These are phyloP conservation scores for Mycena crocata DNA, from an alignment of 768 basidiomycete species.

Conservation along the genomic window DNA sequence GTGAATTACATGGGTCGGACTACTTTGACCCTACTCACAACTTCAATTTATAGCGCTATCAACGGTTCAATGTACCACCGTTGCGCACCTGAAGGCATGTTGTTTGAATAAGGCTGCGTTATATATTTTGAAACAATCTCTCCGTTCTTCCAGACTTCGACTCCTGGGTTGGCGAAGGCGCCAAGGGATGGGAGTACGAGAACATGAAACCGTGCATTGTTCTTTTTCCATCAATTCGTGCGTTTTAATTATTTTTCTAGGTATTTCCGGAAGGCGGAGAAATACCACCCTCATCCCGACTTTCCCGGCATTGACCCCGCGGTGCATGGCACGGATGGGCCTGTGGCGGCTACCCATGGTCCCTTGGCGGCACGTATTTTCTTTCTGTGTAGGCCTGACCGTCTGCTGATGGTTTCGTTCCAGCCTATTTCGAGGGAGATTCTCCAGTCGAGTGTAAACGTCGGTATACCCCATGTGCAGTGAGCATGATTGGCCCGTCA, in stretches of 20 bases:
- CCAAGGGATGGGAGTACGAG: constrained; percentile 31
- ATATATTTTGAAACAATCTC: neutral
- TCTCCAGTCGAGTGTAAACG: constrained; percentile 52
- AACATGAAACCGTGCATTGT: constrained; percentile 21
- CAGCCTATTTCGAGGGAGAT: constrained; percentile 42
- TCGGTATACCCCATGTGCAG: constrained; percentile 49
- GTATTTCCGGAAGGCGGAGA: constrained; percentile 33
- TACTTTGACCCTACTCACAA: neutral
- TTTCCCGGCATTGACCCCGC: constrained; percentile 17
- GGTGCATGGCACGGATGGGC: constrained; percentile 27
- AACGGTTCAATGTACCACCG: constrained; percentile 34
- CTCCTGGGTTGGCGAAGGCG: constrained; percentile 35
- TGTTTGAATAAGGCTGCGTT: constrained; percentile 12
- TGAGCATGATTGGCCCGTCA: neutral
- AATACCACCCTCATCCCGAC: constrained; percentile 21
- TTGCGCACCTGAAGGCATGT: constrained; percentile 32
- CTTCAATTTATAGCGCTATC: constrained; percentile 17
- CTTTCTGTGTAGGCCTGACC: too few relatives aligned
- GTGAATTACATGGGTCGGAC: neutral
- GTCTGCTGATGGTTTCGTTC: neutral
- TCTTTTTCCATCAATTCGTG: too few relatives aligned
- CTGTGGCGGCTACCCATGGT: too few relatives aligned
- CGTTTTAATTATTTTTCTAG: neutral
- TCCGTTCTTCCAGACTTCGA: constrained; percentile 24
- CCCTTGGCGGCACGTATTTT: constrained; percentile 13